Percentiles rank a stretch among this genome's conserved stretches.
phyloP scores from a whole-genome alignment of 2,329 filamentous ascomycete genomes.

The Ophiostoma perfectum region DNA sequence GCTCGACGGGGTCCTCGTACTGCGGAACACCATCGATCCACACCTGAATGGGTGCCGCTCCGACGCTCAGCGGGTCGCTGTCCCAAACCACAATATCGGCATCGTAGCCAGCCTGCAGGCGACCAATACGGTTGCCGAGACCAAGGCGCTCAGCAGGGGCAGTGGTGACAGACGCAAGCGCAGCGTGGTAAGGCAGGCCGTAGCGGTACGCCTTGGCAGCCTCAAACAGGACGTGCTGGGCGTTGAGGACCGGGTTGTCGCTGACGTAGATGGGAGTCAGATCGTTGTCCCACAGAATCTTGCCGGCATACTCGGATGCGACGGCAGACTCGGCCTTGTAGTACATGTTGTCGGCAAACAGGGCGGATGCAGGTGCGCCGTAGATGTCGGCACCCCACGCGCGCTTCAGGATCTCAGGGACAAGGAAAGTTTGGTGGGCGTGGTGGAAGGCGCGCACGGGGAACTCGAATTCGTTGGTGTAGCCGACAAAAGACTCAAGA shows the following conservation, averaged over 20 bases:
- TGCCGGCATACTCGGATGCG: constrained; percentile 61
- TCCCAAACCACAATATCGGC: constrained; percentile 60
- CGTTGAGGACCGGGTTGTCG: constrained; percentile 65
- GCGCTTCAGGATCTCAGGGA: constrained; percentile 59
- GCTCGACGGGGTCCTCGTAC: constrained; percentile 49
- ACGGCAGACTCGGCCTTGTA: constrained; percentile 64
- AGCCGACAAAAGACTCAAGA: constrained; percentile 62
- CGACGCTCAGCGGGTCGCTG: constrained; percentile 55
- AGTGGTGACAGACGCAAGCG: constrained; percentile 53
- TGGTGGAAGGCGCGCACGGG: constrained; percentile 63
- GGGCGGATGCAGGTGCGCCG: constrained; percentile 27
- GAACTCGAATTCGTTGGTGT: constrained; percentile 68
- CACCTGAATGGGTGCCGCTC: constrained; percentile 55
- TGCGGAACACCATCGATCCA: constrained; percentile 60
- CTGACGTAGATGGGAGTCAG: constrained; percentile 64
- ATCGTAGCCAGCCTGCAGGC: constrained; percentile 57
- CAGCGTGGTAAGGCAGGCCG: constrained; percentile 56
- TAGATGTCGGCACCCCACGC: constrained; percentile 41
- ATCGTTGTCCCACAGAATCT: constrained; percentile 58
- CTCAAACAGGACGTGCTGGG: constrained; percentile 63
- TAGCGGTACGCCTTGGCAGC: constrained; percentile 56
- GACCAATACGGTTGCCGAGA: constrained; percentile 53
- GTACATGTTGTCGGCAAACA: constrained; percentile 64
- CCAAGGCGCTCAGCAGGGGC: constrained; percentile 55
- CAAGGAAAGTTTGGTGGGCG: constrained; percentile 60